A percentile compares a stretch with the other conserved stretches of the same genome.
Conservation (phyloP, 148 eudicot species). For the Vaccinium corymbosum region DNA sequence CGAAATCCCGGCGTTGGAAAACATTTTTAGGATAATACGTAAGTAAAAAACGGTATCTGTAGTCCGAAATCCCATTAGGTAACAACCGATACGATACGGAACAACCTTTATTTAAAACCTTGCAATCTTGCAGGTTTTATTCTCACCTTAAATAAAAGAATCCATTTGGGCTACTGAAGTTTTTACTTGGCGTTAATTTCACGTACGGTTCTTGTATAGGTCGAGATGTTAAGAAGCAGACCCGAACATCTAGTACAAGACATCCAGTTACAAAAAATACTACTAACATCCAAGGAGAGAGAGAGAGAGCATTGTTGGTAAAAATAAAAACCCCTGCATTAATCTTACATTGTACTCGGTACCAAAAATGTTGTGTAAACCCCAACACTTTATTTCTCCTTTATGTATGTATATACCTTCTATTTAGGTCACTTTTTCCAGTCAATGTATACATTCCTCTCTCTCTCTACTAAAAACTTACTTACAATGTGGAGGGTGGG, state of each 20-base stretch:
- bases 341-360: no score
- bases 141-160: neutral
- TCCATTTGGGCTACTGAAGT: neutral
- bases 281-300: neutral
- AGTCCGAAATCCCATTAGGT: no score
- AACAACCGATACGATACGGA: no score
- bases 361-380: neutral
- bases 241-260: neutral
- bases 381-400: no score
- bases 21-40: no score
- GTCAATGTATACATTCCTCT: neutral
- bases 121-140: neutral
- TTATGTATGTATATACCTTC: neutral
- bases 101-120: no score
- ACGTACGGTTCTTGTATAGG: no score
- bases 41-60: no score
- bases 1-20: no score
- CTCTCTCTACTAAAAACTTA: neutral
- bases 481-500: neutral
- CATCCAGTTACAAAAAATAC: no score
- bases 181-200: no score
- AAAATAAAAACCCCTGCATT: no score
- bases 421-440: neutral
- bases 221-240: neutral
- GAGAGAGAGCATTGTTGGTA: neutral